Evolutionary conservation across 1,284 basidiomycete genomes (phyloP), one percentile per base, ranked within the genome.

Genomic region (Sphagnurus paluster): DNA sequence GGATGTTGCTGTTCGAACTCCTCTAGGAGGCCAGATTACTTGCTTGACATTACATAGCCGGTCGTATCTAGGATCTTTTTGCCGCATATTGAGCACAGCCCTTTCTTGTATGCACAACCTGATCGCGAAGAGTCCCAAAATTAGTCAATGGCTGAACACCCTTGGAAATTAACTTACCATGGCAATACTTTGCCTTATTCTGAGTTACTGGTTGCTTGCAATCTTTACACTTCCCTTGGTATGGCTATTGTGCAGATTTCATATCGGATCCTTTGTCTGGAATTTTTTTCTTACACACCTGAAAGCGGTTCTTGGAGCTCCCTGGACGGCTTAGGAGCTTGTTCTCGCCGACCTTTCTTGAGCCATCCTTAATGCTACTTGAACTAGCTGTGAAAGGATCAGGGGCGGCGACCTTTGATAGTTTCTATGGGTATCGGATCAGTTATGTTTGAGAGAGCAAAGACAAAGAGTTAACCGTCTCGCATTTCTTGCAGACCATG

Each of bases 61-160:
- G 77, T 79, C 4, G 86, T 90, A 62, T 92, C 89, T 29, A 92
- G 74, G 44, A 92, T 87, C 60, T 84, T 71, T 60, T 89, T 90
- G 56, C 88, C 90, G 55, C 89, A 92, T 68, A 91, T 90, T 32
- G 86, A 80, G 58, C 90, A 92, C 24, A 85, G 65, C 10, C 89
- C 89, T 58, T 87, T 89, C 71, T 84, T 90, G 66, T 86, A 92
- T 11, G 89, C 89, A 61, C 89, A 92, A 24, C 87, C 90, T 91
- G 48, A 35, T 44, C 43, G 30, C 13, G 35, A 44, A 42, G 48
- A 39, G 50, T 32, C 44, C 36, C 34, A 30, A 58, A 42, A 39
- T n/a, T 24, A 25, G 25, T 38, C 46, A 35, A 39, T 44, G 19
- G 25, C 48, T 10, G 7, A 19, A 19, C 38, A 26, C 50, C 30